Conservation (phyloP, 2,329 filamentous ascomycete genomes). For the Cercospora sesami region DNA sequence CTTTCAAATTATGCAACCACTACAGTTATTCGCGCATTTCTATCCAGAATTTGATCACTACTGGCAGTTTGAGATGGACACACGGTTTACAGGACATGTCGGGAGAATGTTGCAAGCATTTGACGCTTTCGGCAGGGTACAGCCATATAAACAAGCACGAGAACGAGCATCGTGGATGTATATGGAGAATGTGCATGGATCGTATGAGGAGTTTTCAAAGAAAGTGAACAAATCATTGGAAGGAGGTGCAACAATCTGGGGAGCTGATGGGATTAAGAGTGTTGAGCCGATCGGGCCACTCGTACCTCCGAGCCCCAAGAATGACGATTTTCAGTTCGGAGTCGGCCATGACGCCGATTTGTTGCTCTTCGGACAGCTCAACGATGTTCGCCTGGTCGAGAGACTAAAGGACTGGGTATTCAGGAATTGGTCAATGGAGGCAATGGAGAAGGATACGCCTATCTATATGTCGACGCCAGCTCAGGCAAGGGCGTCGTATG, state of each 20-base stretch:
- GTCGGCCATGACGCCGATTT: slow-evolving; percentile 71
- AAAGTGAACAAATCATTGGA: slow-evolving; percentile 47
- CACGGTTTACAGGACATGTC: slow-evolving; percentile 70
- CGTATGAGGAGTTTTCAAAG: slow-evolving; percentile 1
- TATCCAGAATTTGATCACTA: slow-evolving; percentile 50
- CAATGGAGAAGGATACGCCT: slow-evolving; percentile 47
- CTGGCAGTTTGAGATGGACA: slow-evolving; percentile 88
- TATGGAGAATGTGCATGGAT: slow-evolving; percentile 59
- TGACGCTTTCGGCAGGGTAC: slow-evolving; percentile 57
- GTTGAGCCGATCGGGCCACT: slow-evolving; percentile 61
- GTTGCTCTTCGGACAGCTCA: slow-evolving; percentile 68
- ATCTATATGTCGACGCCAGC: slow-evolving; percentile 65
- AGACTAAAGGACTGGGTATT: slow-evolving; percentile 37
- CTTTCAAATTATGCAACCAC: slow-evolving; percentile 59
- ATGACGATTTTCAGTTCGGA: slow-evolving; percentile 67
- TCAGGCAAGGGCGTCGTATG: slow-evolving; percentile 66
- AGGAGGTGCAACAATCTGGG: slow-evolving; percentile 64
- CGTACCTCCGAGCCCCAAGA: slow-evolving; percentile 55
- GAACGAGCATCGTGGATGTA: slow-evolving; percentile 71
- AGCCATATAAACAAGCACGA: slow-evolving; percentile 69
- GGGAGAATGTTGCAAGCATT: slow-evolving; percentile 51
- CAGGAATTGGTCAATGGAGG: slow-evolving; percentile 37
- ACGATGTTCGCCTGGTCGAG: slow-evolving; percentile 56
- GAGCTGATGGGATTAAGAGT: slow-evolving; percentile 49
- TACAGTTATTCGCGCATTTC: slow-evolving; percentile 49